Conservation (phyloP, 106 monocot species). For the Narthecium ossifragum region DNA sequence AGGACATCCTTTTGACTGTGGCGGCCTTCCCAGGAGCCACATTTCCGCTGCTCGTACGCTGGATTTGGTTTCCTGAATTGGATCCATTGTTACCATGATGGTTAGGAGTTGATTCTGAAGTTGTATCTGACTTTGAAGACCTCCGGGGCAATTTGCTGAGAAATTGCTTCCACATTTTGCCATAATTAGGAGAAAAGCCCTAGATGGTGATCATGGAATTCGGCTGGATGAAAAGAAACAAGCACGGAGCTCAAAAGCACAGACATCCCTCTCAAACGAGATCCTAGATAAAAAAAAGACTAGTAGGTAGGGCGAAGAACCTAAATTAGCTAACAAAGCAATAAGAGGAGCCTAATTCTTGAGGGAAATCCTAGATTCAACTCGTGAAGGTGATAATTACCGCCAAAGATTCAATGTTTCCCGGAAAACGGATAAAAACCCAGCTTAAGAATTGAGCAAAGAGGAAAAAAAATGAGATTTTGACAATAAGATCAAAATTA, state of each 20-base stretch:
- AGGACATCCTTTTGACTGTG: slow-evolving; percentile 60
- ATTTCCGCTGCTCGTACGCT: slow-evolving; percentile 28
- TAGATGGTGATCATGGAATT: neutral
- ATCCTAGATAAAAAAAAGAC: neutral
- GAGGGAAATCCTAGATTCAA: too few species aligned
- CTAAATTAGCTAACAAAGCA: too few species aligned
- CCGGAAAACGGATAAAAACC: too few species aligned
- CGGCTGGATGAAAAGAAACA: neutral
- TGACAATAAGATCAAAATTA: neutral
- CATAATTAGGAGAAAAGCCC: neutral
- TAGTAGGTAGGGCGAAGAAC: too few species aligned
- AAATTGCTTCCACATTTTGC: slow-evolving; percentile 81
- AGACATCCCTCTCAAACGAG: neutral
- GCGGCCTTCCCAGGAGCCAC: slow-evolving; percentile 17
- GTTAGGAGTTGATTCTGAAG: slow-evolving; percentile 18
- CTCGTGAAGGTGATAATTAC: too few species aligned
- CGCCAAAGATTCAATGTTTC: too few species aligned
- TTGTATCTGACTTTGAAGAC: slow-evolving; percentile 32
- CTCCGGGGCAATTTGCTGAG: slow-evolving; percentile 63
- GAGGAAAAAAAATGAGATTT: neutral
- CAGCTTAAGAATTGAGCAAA: neutral
- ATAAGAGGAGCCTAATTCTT: too few species aligned
- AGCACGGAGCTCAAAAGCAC: neutral
- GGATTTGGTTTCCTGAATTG: slow-evolving; percentile 15
- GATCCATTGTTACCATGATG: slow-evolving; percentile 9